Evolutionary conservation across 1,284 basidiomycete genomes (phyloP), one percentile per base, ranked within the genome.

Genomic region (Apiotrichum veenhuisii): DNA sequence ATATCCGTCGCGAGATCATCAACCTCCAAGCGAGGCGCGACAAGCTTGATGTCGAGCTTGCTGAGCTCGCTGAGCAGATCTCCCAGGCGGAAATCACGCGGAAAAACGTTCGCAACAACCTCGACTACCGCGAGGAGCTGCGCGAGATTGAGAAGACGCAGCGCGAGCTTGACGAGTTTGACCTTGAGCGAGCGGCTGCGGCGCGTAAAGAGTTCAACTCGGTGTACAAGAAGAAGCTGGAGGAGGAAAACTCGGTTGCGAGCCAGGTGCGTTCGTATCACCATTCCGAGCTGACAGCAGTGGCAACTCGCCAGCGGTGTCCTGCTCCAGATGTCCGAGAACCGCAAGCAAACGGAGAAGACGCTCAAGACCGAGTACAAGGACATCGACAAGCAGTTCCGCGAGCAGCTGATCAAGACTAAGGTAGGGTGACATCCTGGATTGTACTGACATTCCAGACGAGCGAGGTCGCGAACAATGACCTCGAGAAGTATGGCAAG

Each of bases 401-500:
- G 87, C 18, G 86, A 89, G 61, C 94, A 98, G 72, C 81, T 98
- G 50, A 86, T 98, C 69, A 91, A 88, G 79, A 92, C 96, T 69
- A 98, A 98, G 83, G 91, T 90, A 50, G 75, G 40, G 0, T 3
- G 12, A 5, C 27, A 42, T 49, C 45, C 36, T 38, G 33, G 20
- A 5, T 4, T 44, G 33, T 40, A 7, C 54, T 33, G 63, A 15
- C 56, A 1, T 7, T 30, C 30, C 64, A 91, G 91, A 89, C 93
- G 78, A 88, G 91, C 33, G 91, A 95, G 74, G 89, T 94, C 84
- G 91, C 92, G 1, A 95, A 93, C 74, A 88, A 85, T 58, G 93
- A 97, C 75, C 77, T 99, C 53, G 94, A 98, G 77, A 98, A 98
- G 79, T 98, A 98, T 64, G 89, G 86, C 9, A 98, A 97, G 74